phyloP scores from a whole-genome alignment of 163 green algal genomes.

The Dunaliella salina region DNA sequence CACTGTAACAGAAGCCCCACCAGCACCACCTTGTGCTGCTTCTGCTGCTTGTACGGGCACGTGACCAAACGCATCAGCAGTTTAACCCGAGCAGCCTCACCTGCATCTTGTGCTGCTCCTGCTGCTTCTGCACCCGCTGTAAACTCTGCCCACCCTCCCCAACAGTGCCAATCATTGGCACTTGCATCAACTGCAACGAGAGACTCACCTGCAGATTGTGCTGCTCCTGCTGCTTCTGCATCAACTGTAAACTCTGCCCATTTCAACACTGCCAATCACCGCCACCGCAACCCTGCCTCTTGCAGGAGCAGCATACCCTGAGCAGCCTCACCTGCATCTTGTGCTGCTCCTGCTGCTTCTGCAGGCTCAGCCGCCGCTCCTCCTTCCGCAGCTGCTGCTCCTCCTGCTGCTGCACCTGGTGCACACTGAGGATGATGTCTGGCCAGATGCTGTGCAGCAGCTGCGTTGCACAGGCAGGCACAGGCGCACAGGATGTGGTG shows the following conservation, averaged over 20 bases:
- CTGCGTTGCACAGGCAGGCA: not conserved
- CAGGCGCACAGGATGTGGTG: not conserved
- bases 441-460: not conserved
- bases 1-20: too few species aligned
- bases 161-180: too few species aligned
- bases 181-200: too few species aligned
- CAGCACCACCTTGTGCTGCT: too few species aligned
- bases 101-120: not conserved
- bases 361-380: not conserved
- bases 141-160: too few species aligned
- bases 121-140: not conserved
- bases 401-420: not conserved
- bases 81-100: not conserved
- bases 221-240: constrained; percentile 1
- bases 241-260: not conserved
- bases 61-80: too few species aligned
- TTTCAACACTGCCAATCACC: not conserved
- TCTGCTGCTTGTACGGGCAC: too few species aligned
- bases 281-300: not conserved
- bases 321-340: not conserved
- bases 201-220: not conserved
- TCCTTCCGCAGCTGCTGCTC: not conserved
- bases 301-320: not conserved
- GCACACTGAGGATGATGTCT: not conserved
- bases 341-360: not conserved